Base-by-base conservation (phyloP, 371 early-diverging fungal species). In the Polyrhizophydium stewartii region DNA sequence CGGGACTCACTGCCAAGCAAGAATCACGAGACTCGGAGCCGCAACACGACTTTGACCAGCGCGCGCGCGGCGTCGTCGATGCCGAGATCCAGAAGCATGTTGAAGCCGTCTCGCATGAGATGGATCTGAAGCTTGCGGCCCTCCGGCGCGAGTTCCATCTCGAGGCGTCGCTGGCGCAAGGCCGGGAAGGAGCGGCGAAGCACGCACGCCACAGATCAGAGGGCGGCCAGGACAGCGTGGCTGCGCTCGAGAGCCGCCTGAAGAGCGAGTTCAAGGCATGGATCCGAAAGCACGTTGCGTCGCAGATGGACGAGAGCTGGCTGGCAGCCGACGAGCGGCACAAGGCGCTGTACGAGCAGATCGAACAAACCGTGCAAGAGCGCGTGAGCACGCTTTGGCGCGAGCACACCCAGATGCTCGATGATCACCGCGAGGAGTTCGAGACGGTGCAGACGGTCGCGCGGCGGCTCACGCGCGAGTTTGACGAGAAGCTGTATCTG, bases 401-500 rank as follows among this genome's bases (percentile, higher is more conserved):
- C 49, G 49, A 47, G 10, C 3, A 47, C 7, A 10, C 28, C 9
- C 12, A 43, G 19, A 5, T 30, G 25, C 40, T 58, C 12, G 56
- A 56, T n/a, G 19, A 45, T 10, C 10, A 12, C 13, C 10, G 5
- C 19, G 32, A 31, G 10, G 5, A 22, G 19, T 10, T 47, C 37
- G 27, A 16, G 6, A 6, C 5, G 3, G 21, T 51, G 24, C 30
- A 61, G 1, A 33, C 49, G 1, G 31, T 33, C 19, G 7, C 51
- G 27, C 47, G 50, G 31, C 38, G 35, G 32, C 61, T 75, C 27
- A 47, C 68, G 1, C 43, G 71, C 30, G 75, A 77, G 12, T 73
- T 72, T 61, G 80, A 79, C 62, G 76, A 77, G 55, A 79, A 79
- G 66, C 66, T 79, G 40, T 75, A 63, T 63, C 43, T 70, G 22